Evolutionary conservation across 1,284 basidiomycete genomes (phyloP).

Genomic region (Takashimella tepidaria): DNA sequence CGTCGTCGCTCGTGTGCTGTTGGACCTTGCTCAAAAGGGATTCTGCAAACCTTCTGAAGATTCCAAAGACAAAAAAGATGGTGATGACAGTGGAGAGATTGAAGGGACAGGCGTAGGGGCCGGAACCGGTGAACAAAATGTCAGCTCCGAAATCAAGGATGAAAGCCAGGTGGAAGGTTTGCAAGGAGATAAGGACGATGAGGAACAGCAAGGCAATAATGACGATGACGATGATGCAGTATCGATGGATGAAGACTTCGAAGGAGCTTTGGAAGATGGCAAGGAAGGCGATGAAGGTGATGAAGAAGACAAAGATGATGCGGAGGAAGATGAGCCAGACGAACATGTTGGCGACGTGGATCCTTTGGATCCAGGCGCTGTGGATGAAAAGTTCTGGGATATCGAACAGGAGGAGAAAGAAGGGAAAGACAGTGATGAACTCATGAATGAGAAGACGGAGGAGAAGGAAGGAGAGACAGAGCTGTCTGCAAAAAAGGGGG

Average conservation of each 20-base stretch:
- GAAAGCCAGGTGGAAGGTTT: conserved; percentile 96
- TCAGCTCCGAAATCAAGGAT: conserved; percentile 88
- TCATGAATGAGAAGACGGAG: conserved; percentile 46
- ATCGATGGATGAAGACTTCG: conserved; percentile 59
- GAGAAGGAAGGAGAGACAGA: conserved; percentile 56
- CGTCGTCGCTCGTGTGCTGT: conserved; percentile 68
- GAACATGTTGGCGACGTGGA: conserved; percentile 83
- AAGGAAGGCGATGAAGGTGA: conserved; percentile 58
- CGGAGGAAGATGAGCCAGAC: conserved; percentile 61
- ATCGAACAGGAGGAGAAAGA: conserved; percentile 57
- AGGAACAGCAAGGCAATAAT: conserved; percentile 52
- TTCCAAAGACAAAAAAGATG: conserved; percentile 51
- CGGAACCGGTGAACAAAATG: conserved; percentile 76
- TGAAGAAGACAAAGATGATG: conserved; percentile 54
- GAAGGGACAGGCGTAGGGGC: conserved; percentile 82
- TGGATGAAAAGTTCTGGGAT: conserved; percentile 97
- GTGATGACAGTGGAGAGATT: conserved; percentile 50
- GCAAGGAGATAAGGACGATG: conserved; percentile 63
- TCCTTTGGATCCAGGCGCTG: conserved; percentile 73
- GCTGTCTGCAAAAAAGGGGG: conserved; percentile 66
- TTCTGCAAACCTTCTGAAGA: conserved; percentile 86
- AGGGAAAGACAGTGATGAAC: conserved; percentile 49
- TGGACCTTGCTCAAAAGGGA: conserved; percentile 73
- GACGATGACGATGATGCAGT: conserved; percentile 59
- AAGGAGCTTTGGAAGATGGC: conserved; percentile 76